These are phyloP conservation scores for Blastomyces gilchristii DNA, from an alignment of 2,329 filamentous ascomycete species.

Conservation along the genomic window DNA sequence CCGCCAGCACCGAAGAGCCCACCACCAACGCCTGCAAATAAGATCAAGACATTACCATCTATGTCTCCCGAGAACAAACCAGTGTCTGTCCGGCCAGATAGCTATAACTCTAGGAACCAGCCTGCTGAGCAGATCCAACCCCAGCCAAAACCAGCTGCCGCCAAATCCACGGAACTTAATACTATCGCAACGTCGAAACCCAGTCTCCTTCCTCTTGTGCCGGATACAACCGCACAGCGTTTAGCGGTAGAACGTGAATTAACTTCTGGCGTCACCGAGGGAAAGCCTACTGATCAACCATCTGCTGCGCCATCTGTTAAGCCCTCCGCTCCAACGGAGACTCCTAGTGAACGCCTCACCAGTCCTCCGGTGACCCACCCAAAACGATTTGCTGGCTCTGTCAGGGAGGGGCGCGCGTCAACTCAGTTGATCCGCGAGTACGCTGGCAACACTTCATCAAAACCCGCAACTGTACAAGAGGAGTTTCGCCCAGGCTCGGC, in stretches of 20 bases:
- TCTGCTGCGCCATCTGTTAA: background rate
- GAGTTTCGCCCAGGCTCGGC: background rate
- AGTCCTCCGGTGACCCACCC: background rate
- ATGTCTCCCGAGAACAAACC: background rate
- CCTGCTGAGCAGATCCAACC: background rate
- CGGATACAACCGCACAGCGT: background rate
- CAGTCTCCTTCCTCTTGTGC: background rate
- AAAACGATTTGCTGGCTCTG: background rate
- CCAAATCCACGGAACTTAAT: background rate
- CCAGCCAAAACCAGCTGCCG: background rate
- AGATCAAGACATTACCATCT: background rate
- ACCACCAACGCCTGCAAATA: background rate
- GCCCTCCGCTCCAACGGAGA: background rate
- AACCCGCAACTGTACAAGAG: background rate
- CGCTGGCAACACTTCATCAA: background rate
- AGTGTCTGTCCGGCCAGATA: background rate
- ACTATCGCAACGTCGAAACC: background rate
- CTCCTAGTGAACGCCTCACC: background rate
- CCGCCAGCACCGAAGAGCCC: background rate
- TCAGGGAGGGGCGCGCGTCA: background rate
- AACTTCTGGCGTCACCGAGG: background rate
- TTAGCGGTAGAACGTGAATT: background rate
- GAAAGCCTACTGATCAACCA: background rate
- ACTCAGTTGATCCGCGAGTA: slow-evolving; percentile 2
- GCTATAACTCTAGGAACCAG: background rate